Base-by-base conservation (phyloP, 2,329 filamentous ascomycete genomes). In the Grosmannia serpens region DNA sequence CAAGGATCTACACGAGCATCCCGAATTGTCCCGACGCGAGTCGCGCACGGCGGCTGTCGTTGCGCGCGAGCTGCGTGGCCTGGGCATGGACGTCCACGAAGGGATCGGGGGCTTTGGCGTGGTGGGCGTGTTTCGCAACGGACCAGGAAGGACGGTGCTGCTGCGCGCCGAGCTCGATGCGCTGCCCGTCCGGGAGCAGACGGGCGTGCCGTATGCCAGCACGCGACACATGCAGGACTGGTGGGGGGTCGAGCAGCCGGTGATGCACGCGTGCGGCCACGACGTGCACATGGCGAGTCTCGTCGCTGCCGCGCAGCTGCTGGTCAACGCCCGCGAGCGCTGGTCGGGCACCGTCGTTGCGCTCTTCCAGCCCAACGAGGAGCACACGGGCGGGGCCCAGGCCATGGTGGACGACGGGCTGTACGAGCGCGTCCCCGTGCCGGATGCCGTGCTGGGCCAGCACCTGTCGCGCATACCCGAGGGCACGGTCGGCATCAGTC, bases 281-380 rank as follows among this genome's bases (percentile, higher is more conserved):
- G 83, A 86, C 63, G 80, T 85, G 71, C 83, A 87, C 65, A 79
- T 86, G 24, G 75, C 80, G 0, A 70, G 72, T 26, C 70, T 86
- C 3, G 71, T 87, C 1, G 84, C 76, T 0, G 78, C 79, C 0
- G 75, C 80, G 0, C 72, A 77, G 22, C 70, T 76, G 0, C 71
- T 88, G 0, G 68, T 74, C 1, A 68, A 67, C 0, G 67, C 70
- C 0, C 72, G 68, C 20, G 63, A 74, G 0, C 35, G 63, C 0
- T 89, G 86, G 85, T 72, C 67, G 9, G 85, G 86, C 0, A 88
- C 83, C 0, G 64, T 88, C 22, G 70, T 89, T 8, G 67, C 85
- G 11, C 68, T 83, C 4, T 88, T 88, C 66, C 86, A 89, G 65
- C 85, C 85, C 0, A 79, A 80, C 2, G 86, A 88, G 66, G 86